phyloP scores from a whole-genome alignment of 306 rosid genomes.

The Adenanthera pavonina region DNA sequence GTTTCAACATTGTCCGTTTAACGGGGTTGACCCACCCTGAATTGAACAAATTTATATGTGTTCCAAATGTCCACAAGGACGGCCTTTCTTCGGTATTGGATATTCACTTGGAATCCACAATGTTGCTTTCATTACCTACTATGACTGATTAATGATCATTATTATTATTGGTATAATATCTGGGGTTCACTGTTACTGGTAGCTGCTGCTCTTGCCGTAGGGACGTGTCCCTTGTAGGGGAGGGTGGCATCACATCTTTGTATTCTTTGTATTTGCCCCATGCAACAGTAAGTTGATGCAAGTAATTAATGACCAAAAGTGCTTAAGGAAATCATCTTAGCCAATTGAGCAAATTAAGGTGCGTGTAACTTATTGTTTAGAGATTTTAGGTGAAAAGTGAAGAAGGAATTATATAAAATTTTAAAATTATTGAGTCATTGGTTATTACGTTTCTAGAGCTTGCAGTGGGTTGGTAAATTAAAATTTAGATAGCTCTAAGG shows the following conservation, averaged over 20 bases:
- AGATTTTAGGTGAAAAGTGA: slow-evolving; percentile 12
- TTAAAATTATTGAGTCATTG: not conserved
- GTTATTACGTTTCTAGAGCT: not conserved
- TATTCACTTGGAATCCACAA: too few relatives aligned
- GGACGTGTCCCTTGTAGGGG: slow-evolving; percentile 20
- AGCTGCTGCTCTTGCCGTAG: slow-evolving; percentile 19
- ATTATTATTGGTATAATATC: not conserved
- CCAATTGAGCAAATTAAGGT: not conserved
- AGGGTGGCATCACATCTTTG: not conserved
- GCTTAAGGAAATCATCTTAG: not conserved
- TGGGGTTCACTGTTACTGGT: slow-evolving; percentile 36
- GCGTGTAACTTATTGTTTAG: not conserved
- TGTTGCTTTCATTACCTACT: not conserved
- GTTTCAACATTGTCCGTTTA: not conserved
- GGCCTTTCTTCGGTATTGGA: not conserved
- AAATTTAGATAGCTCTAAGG: not conserved
- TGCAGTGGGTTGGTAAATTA: not conserved
- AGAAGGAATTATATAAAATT: not conserved
- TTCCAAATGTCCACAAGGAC: not conserved
- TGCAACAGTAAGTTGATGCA: slow-evolving; percentile 30
- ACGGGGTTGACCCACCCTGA: not conserved
- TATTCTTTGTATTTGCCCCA: slow-evolving; percentile 48
- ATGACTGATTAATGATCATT: not conserved
- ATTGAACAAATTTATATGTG: not conserved
- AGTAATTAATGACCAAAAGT: not conserved